These are phyloP conservation scores for Punica granatum DNA, from an alignment of 345 rosid species.

Conservation along the genomic window DNA sequence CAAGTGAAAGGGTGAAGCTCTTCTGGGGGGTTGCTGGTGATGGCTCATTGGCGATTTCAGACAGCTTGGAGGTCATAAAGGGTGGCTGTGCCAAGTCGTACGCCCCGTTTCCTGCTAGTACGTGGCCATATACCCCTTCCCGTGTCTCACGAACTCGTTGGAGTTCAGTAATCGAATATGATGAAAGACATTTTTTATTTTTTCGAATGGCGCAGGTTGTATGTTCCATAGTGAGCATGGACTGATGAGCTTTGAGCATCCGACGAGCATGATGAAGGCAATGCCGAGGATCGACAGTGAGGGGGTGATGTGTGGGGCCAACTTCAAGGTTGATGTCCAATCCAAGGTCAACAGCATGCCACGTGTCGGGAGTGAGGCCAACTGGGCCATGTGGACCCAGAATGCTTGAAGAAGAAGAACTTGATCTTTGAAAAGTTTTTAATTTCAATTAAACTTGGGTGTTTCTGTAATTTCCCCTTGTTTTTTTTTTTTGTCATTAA, in stretches of 20 bases:
- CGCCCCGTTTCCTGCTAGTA: conserved; percentile 60
- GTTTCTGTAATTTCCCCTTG: too few relatives aligned
- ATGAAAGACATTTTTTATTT: background rate
- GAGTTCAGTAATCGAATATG: too few relatives aligned
- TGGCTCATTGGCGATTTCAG: conserved; percentile 51
- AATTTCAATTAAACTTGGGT: too few relatives aligned
- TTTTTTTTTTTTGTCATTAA: too few relatives aligned
- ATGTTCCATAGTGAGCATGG: conserved; percentile 62
- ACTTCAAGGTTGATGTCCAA: conserved; percentile 52
- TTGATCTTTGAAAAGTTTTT: too few relatives aligned
- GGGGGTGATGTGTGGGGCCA: conserved; percentile 66
- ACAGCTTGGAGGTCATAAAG: conserved; percentile 41
- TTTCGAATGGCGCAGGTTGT: conserved; percentile 37
- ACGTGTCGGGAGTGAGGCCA: conserved; percentile 66
- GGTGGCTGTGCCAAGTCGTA: conserved; percentile 60
- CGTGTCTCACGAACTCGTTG: too few relatives aligned
- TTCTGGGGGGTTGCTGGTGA: conserved; percentile 65
- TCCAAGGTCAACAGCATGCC: conserved; percentile 40
- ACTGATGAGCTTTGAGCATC: conserved; percentile 61
- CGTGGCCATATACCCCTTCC: background rate
- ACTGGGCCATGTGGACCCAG: conserved; percentile 59
- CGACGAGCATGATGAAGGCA: conserved; percentile 42
- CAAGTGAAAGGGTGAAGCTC: conserved; percentile 34
- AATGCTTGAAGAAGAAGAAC: conserved; percentile 6
- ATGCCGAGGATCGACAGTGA: conserved; percentile 71